These are phyloP conservation scores for Hawksworthiomyces lignivorus DNA, from an alignment of 2,329 filamentous ascomycete genomes.

Conservation along the genomic window DNA sequence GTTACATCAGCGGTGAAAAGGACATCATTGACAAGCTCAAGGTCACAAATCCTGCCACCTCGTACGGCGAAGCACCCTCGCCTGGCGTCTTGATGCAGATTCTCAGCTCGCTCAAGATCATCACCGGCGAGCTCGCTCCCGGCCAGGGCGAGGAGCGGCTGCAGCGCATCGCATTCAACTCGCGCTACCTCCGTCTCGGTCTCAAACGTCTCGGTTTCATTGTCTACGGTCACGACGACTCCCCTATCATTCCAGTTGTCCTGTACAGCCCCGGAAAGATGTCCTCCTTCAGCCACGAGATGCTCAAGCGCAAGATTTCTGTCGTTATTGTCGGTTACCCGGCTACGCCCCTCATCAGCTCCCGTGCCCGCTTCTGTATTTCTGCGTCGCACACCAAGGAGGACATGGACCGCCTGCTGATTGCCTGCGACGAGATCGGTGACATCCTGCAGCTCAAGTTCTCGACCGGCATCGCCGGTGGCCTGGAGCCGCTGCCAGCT, in stretches of 20 bases:
- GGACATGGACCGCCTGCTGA: slow-evolving; percentile 81
- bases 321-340: slow-evolving; percentile 97
- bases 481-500: slow-evolving; percentile 67
- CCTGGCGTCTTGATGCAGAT: slow-evolving; percentile 91
- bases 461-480: slow-evolving; percentile 90
- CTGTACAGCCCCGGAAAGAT: slow-evolving; percentile 99
- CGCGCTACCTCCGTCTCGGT: slow-evolving; percentile 91
- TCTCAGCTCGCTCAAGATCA: slow-evolving; percentile 75
- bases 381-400: slow-evolving; percentile 97
- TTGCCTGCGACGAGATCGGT: slow-evolving; percentile 87
- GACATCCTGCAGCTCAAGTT: slow-evolving; percentile 93
- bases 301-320: slow-evolving; percentile 95
- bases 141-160: slow-evolving; percentile 94
- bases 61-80: slow-evolving; percentile 79
- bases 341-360: slow-evolving; percentile 89
- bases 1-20: slow-evolving; percentile 87
- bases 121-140: slow-evolving; percentile 77
- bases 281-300: slow-evolving; percentile 95
- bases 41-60: slow-evolving; percentile 74
- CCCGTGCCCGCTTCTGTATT: slow-evolving; percentile 90
- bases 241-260: slow-evolving; percentile 88
- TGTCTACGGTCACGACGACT: slow-evolving; percentile 95
- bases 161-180: slow-evolving; percentile 96
- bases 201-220: slow-evolving; percentile 96
- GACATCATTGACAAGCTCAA: slow-evolving; percentile 87